phyloP scores from a whole-genome alignment of 768 basidiomycete species.

The Leucocoprinus leucothites region DNA sequence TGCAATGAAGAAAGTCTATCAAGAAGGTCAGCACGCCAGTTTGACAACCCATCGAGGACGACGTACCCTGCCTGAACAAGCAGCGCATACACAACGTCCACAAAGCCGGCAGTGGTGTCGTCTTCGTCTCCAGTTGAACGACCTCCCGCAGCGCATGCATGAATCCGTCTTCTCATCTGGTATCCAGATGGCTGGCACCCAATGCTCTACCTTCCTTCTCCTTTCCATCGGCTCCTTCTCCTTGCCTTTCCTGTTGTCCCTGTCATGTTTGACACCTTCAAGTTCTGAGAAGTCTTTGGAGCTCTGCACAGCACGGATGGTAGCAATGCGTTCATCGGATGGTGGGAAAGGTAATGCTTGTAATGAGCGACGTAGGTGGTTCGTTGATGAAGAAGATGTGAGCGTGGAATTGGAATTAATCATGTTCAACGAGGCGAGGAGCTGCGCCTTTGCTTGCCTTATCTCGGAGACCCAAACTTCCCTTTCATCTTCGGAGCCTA shows the following conservation, averaged over 20 bases:
- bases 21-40: neutral
- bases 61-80: slow-evolving; percentile 74
- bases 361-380: slow-evolving; percentile 69
- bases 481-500: slow-evolving; percentile 54
- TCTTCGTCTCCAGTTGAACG: slow-evolving; percentile 76
- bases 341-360: slow-evolving; percentile 72
- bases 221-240: slow-evolving; percentile 26
- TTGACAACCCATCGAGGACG: neutral
- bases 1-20: slow-evolving; percentile 82
- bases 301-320: slow-evolving; percentile 21
- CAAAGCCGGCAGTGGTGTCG: slow-evolving; percentile 87
- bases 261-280: slow-evolving; percentile 11
- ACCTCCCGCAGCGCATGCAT: slow-evolving; percentile 81
- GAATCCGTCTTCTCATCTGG: slow-evolving; percentile 79
- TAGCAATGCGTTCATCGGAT: slow-evolving; percentile 41
- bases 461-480: slow-evolving; percentile 68
- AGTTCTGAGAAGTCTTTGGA: slow-evolving; percentile 6
- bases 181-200: slow-evolving; percentile 91
- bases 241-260: slow-evolving; percentile 17
- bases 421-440: slow-evolving; percentile 67
- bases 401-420: slow-evolving; percentile 80
- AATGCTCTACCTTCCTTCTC: slow-evolving; percentile 66
- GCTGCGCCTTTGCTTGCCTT: slow-evolving; percentile 63
- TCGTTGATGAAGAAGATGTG: slow-evolving; percentile 72
- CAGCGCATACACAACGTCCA: slow-evolving; percentile 82